phyloP scores from a whole-genome alignment of 371 early-diverging fungal species.

The Capillidium heterosporum region DNA sequence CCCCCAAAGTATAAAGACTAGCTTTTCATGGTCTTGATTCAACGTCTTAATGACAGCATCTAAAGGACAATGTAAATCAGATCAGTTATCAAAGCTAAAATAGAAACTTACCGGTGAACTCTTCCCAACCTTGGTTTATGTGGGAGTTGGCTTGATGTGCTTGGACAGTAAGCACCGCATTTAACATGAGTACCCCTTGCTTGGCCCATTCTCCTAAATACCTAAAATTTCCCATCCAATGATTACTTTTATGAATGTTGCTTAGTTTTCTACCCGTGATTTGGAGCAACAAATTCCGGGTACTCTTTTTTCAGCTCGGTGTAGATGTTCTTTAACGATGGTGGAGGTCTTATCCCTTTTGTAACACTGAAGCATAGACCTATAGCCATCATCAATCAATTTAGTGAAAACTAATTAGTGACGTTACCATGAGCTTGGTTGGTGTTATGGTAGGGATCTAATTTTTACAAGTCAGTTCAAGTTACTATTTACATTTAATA shows the following conservation, averaged over 20 bases:
- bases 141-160: conserved; percentile 75
- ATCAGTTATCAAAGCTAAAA: not conserved
- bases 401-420: conserved; percentile 1
- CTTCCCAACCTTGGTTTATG: conserved; percentile 75
- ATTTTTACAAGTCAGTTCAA: not conserved
- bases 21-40: conserved; percentile 30
- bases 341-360: conserved; percentile 58
- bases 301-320: conserved; percentile 57
- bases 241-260: not conserved
- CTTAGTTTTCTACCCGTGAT: conserved; percentile 25
- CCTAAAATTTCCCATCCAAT: conserved; percentile 15
- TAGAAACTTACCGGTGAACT: conserved; percentile 46
- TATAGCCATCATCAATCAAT: not conserved
- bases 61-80: conserved; percentile 7
- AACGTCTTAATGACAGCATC: conserved; percentile 65
- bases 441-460: conserved; percentile 91
- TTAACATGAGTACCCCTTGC: conserved; percentile 91
- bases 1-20: conserved; percentile 99
- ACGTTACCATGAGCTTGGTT: conserved; percentile 79
- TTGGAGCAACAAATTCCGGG: conserved; percentile 34
- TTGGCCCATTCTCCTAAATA: conserved; percentile 64
- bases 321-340: conserved; percentile 88
- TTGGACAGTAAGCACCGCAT: conserved; percentile 84
- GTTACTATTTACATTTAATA: not conserved
- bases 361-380: conserved; percentile 70